Evolutionary conservation across 1,139 yeast species (phyloP), one percentile per base, ranked within the genome.

Genomic region (Hemisphaericaspora lyxosophila): DNA sequence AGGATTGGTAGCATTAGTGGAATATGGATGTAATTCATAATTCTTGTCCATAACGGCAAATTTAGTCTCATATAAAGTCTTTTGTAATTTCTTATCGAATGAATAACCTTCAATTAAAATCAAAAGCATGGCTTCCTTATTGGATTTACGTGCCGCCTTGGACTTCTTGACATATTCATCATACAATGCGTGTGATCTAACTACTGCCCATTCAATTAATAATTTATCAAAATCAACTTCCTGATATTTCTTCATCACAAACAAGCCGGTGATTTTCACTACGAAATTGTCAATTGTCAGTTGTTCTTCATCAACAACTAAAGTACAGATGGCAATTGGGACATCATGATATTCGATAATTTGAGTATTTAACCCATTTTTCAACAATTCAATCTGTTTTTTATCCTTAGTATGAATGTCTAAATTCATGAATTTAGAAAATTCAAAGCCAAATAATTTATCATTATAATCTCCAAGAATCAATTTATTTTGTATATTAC

Each of bases 171-270:
- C 31, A 35, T 54, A 60, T n/a, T 57, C 60, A 34, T 53, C 58
- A 43, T 60, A 67, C 34, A 80, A 54, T 26, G 59, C 59, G 41
- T 70, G 64, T 11, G 83, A 63, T 52, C 82, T 70, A 25, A 65
- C 48, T 40, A 75, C 62, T 6, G 83, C 75, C 82, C 84, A 80
- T 38, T 73, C 80, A 22, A 83, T 48, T 43, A 83, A 64, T 47
- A 83, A 82, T 35, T 72, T 72, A 25, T 82, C 71, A 41, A 85
- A 74, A 28, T 84, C 88, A 9, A 82, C 78, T 43, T 68, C 71
- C 31, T 70, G 59, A 53, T 83, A 84, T 3, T 83, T 89, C 52
- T 76, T 78, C 59, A 88, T 74, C 31, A 82, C 75, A 41, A 82
- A 82, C 15, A 80, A 55, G 3, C 83, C 80, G 4, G 78, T 67